These are phyloP conservation scores for Phytophthora ohioensis DNA, from an alignment of 352 stramenopile genomes.

Conservation along the genomic window DNA sequence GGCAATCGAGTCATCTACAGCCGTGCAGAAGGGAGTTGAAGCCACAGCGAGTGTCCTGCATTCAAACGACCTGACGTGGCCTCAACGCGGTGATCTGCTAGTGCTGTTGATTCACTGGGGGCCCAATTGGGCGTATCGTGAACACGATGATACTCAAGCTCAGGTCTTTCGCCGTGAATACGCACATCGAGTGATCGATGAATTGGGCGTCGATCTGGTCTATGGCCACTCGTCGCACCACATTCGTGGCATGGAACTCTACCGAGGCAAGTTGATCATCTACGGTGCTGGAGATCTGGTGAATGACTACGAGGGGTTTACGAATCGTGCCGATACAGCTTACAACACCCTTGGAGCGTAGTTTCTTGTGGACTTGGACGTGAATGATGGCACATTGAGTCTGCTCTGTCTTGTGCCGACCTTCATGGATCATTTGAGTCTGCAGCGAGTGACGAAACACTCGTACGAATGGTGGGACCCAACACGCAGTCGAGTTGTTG, in stretches of 20 bases:
- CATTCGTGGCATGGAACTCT: conserved; percentile 52
- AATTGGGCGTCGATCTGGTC: conserved; percentile 50
- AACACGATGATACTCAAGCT: conserved; percentile 28
- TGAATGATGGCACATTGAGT: conserved; percentile 23
- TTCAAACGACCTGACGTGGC: conserved; percentile 26
- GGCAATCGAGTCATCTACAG: conserved; percentile 16
- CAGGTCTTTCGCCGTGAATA: conserved; percentile 37
- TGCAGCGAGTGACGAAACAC: conserved; percentile 32
- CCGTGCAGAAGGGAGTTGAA: conserved; percentile 10
- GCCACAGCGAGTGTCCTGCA: conserved; percentile 11
- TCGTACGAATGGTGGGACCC: conserved; percentile 24
- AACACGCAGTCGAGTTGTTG: conserved; percentile 9
- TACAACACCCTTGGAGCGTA: conserved; percentile 49
- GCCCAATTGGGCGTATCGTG: conserved; percentile 48
- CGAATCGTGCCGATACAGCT: conserved; percentile 43
- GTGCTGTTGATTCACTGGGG: conserved; percentile 56
- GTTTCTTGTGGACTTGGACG: conserved; percentile 43
- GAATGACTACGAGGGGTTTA: conserved; percentile 63
- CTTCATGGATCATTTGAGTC: conserved; percentile 45
- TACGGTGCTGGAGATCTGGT: conserved; percentile 57
- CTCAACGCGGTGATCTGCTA: conserved; percentile 27
- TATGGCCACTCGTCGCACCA: conserved; percentile 63
- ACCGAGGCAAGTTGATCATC: conserved; percentile 51
- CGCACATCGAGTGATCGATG: conserved; percentile 45
- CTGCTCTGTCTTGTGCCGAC: conserved; percentile 45